Percentiles rank a stretch among this genome's conserved stretches.
phyloP scores from a whole-genome alignment of 1,284 basidiomycete genomes.

The Ganoderma sp. region DNA sequence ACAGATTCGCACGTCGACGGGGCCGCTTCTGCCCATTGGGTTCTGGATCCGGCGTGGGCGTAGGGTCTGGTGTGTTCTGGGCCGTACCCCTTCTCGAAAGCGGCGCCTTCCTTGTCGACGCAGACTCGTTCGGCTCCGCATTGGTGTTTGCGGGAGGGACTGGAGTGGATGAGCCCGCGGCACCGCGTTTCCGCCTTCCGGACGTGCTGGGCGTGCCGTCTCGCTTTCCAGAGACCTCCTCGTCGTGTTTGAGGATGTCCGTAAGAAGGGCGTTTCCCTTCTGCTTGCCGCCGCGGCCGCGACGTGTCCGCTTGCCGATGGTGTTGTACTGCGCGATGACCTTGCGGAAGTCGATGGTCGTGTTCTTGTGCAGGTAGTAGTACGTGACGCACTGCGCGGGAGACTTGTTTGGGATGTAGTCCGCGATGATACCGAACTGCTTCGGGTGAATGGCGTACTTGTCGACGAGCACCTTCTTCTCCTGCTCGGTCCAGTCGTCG shows the following conservation, averaged over 20 bases:
- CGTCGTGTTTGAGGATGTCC: conserved; percentile 81
- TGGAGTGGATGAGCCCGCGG: conserved; percentile 9
- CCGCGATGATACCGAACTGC: conserved; percentile 91
- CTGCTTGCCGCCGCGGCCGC: conserved; percentile 65
- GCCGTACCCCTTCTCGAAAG: conserved; percentile 48
- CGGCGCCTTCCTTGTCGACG: conserved; percentile 39
- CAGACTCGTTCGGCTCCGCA: conserved; percentile 33
- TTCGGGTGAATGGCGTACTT: conserved; percentile 89
- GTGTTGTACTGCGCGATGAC: conserved; percentile 69
- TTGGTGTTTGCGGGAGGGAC: conserved; percentile 13
- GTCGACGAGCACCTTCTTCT: conserved; percentile 81
- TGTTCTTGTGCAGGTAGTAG: conserved; percentile 96
- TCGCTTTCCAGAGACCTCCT: conserved; percentile 54
- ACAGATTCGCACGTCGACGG: conserved; percentile 42
- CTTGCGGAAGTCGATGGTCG: conserved; percentile 82
- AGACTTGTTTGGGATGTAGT: conserved; percentile 84
- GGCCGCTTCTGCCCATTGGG: conserved; percentile 52
- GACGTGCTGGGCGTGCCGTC: conserved; percentile 30
- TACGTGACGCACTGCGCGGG: conserved; percentile 89
- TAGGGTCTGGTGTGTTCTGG: conserved; percentile 53
- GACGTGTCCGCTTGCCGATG: conserved; percentile 60
- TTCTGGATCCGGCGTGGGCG: conserved; percentile 66
- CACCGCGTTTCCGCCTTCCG: conserved; percentile 31
- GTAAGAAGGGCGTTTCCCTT: conserved; percentile 78
- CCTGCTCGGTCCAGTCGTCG: conserved; percentile 88